A percentile compares a stretch with the other conserved stretches of the same genome.
phyloP scores from a whole-genome alignment of 306 rosid genomes.

The Sindora glabra region DNA sequence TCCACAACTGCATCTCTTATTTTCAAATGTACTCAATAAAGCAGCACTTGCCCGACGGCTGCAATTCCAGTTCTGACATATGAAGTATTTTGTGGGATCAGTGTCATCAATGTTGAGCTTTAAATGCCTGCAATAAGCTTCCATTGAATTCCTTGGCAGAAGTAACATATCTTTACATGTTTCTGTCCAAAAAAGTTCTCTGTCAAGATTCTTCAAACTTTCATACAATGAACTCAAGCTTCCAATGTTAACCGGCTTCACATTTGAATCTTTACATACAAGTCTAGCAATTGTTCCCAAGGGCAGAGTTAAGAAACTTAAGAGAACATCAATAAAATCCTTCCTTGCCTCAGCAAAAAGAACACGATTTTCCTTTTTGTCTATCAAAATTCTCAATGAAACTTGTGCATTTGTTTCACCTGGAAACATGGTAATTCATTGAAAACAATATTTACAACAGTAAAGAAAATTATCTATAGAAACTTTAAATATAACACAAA shows the following conservation, averaged over 20 bases:
- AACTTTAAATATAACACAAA: too few relatives aligned
- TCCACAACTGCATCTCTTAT: too few relatives aligned
- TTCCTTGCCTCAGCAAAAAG: constrained; percentile 9
- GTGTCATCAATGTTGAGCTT: background rate
- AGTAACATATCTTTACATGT: background rate
- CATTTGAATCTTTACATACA: background rate
- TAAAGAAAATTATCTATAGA: too few relatives aligned
- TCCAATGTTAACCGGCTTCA: background rate
- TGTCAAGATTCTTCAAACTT: background rate
- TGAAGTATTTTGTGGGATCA: too few relatives aligned
- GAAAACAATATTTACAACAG: too few relatives aligned
- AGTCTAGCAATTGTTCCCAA: background rate
- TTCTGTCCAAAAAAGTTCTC: background rate
- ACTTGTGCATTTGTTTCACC: too few relatives aligned
- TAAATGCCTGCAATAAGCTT: background rate
- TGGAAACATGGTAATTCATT: too few relatives aligned
- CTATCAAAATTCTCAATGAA: constrained; percentile 2
- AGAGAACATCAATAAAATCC: constrained; percentile 9
- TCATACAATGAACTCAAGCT: background rate
- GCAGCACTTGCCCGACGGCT: too few relatives aligned
- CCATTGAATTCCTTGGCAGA: background rate
- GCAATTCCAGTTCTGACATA: too few relatives aligned
- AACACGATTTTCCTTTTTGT: background rate
- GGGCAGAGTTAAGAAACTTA: constrained; percentile 3
- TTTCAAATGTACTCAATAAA: too few relatives aligned